Evolutionary conservation across 1,139 yeast species (phyloP).

Genomic region (Diutina catenulata): DNA sequence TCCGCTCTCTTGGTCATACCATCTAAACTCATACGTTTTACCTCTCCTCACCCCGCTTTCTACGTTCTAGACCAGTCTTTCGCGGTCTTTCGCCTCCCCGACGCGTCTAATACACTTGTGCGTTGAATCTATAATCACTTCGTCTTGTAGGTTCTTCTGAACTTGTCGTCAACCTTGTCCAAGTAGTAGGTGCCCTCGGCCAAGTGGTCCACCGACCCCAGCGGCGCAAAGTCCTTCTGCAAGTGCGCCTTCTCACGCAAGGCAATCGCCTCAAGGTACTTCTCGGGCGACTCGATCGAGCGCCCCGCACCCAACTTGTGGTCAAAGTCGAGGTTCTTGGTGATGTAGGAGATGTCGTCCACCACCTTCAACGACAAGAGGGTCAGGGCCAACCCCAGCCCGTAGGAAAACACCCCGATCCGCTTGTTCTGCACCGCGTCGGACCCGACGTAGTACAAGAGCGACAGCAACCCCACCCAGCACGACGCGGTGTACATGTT

Average conservation of each 20-base stretch:
- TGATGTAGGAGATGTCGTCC: conserved; percentile 70
- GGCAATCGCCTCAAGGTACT: conserved; percentile 70
- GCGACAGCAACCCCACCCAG: conserved; percentile 78
- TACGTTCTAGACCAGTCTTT: too few relatives aligned
- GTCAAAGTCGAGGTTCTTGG: conserved; percentile 56
- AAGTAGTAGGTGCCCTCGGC: conserved; percentile 76
- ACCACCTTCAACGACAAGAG: conserved; percentile 68
- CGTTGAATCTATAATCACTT: conserved; percentile 19
- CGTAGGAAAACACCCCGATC: conserved; percentile 90
- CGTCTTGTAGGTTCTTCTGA: conserved; percentile 65
- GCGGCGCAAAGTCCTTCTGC: conserved; percentile 67
- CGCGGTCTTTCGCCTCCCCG: too few relatives aligned
- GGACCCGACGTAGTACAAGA: conserved; percentile 63
- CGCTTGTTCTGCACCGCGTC: conserved; percentile 73
- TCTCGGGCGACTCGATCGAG: conserved; percentile 55
- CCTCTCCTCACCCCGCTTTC: too few relatives aligned
- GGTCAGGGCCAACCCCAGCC: conserved; percentile 94
- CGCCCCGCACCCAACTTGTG: conserved; percentile 57
- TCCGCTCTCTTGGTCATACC: too few relatives aligned
- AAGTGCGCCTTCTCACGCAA: conserved; percentile 85
- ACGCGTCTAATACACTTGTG: too few relatives aligned
- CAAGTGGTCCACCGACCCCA: conserved; percentile 64
- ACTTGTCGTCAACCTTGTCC: conserved; percentile 76
- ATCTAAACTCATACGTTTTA: too few relatives aligned
- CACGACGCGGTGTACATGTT: conserved; percentile 97